Percentiles rank a stretch among this genome's conserved stretches.
Evolutionary conservation across 805 yeast species (phyloP).

Genomic region (Yamadazyma akitaensis): DNA sequence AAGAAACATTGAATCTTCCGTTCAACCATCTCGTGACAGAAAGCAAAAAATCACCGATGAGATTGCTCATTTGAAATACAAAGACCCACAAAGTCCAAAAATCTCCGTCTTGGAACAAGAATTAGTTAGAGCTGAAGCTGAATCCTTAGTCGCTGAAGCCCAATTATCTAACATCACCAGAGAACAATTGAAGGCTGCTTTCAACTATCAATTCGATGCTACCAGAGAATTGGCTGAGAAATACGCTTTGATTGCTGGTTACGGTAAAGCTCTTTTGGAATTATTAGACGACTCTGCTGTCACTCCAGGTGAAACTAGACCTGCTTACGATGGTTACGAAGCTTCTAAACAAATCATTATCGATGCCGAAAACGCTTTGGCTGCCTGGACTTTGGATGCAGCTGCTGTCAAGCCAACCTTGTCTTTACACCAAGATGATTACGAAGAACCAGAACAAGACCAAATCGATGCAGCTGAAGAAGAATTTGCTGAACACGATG

Average conservation of each 20-base stretch:
- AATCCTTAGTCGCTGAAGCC: conserved; percentile 87
- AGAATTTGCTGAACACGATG: conserved; percentile 50
- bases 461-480: conserved; percentile 50
- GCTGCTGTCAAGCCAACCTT: conserved; percentile 82
- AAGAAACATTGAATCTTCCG: conserved; percentile 82
- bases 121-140: conserved; percentile 89
- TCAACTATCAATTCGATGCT: conserved; percentile 81
- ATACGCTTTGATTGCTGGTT: conserved; percentile 81
- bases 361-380: conserved; percentile 80
- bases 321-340: conserved; percentile 85
- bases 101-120: conserved; percentile 82
- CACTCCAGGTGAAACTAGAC: conserved; percentile 90
- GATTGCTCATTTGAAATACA: conserved; percentile 79
- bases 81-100: conserved; percentile 82
- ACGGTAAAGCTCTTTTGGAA: conserved; percentile 83
- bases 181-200: conserved; percentile 81
- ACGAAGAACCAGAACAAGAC: conserved; percentile 46
- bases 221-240: conserved; percentile 83
- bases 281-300: conserved; percentile 81
- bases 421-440: conserved; percentile 40
- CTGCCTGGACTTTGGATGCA: conserved; percentile 78
- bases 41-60: conserved; percentile 82
- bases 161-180: conserved; percentile 86
- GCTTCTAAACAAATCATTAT: conserved; percentile 84
- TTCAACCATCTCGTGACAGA: conserved; percentile 85